phyloP scores from a whole-genome alignment of 2,329 filamentous ascomycete genomes.

The Cladosporium velox region DNA sequence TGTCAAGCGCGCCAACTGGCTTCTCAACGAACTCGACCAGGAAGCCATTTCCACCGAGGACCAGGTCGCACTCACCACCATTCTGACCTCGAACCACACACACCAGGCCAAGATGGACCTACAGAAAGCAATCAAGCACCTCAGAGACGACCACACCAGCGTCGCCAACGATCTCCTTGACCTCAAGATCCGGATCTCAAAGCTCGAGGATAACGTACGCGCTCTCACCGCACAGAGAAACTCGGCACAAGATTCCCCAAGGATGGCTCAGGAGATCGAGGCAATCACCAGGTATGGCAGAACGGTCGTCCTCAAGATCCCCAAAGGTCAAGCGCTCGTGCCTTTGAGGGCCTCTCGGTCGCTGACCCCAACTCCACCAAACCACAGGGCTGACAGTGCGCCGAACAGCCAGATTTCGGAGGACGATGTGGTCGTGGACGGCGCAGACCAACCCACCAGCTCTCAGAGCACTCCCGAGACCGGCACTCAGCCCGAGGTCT shows the following conservation, averaged over 20 bases:
- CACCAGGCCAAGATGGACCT: neutral
- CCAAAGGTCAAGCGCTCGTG: slow-evolving; percentile 26
- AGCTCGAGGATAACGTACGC: slow-evolving; percentile 30
- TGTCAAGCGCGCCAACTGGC: neutral
- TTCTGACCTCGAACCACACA: neutral
- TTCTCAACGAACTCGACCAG: slow-evolving; percentile 10
- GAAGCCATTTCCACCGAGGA: slow-evolving; percentile 11
- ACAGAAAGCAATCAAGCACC: neutral
- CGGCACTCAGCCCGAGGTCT: neutral
- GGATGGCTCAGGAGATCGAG: slow-evolving; percentile 26
- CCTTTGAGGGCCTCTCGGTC: neutral
- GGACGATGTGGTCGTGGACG: neutral
- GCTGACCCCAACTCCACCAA: neutral
- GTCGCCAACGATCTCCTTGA: slow-evolving; percentile 15
- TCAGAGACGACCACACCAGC: slow-evolving; percentile 1
- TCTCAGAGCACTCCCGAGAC: neutral
- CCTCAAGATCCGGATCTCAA: slow-evolving; percentile 19
- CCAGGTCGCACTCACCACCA: slow-evolving; percentile 6
- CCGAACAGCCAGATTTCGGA: neutral
- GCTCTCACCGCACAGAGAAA: slow-evolving; percentile 26
- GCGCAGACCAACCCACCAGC: neutral
- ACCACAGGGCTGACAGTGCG: neutral
- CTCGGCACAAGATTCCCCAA: slow-evolving; percentile 14
- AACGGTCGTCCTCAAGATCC: slow-evolving; percentile 27
- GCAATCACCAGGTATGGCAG: slow-evolving; percentile 26